Evolutionary conservation across 768 basidiomycete genomes (phyloP).

Genomic region (Exsudoporus frostii): DNA sequence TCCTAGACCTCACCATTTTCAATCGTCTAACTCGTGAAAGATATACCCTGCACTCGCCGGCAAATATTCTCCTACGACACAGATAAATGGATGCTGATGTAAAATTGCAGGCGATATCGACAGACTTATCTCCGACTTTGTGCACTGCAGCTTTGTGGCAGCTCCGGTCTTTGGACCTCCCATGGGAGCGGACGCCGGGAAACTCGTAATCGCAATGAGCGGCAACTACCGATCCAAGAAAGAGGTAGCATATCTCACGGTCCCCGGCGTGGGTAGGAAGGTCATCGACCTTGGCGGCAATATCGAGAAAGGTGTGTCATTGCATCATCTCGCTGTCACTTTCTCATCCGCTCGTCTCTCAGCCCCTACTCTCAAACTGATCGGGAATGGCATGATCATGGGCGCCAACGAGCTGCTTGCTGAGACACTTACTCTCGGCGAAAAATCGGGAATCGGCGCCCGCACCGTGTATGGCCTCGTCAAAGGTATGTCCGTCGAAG

Average conservation of each 20-base stretch:
- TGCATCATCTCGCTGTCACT: not conserved
- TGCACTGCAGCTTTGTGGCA: constrained; percentile 62
- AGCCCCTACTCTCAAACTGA: constrained; percentile 73
- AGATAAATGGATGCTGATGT: not conserved
- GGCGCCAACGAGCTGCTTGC: constrained; percentile 77
- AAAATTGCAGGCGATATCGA: constrained; percentile 62
- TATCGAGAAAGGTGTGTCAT: constrained; percentile 65
- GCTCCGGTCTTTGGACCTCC: constrained; percentile 80
- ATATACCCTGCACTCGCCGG: constrained; percentile 55
- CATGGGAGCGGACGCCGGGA: constrained; percentile 56
- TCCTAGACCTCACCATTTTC: not conserved
- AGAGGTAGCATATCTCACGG: constrained; percentile 69
- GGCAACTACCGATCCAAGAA: constrained; percentile 84
- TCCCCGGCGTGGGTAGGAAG: constrained; percentile 76
- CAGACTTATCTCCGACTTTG: constrained; percentile 53
- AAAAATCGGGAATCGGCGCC: constrained; percentile 77
- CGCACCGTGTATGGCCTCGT: constrained; percentile 54
- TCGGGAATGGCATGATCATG: constrained; percentile 76
- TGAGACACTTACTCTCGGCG: constrained; percentile 81
- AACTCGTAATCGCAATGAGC: constrained; percentile 72
- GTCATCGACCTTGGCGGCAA: constrained; percentile 81
- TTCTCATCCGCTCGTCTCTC: not conserved
- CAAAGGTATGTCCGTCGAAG: constrained; percentile 43
- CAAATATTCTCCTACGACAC: constrained; percentile 12
- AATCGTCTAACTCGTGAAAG: constrained; percentile 30